Conservation (phyloP, 192 early-diverging fungal genomes). For the Mortierella hygrophila region DNA sequence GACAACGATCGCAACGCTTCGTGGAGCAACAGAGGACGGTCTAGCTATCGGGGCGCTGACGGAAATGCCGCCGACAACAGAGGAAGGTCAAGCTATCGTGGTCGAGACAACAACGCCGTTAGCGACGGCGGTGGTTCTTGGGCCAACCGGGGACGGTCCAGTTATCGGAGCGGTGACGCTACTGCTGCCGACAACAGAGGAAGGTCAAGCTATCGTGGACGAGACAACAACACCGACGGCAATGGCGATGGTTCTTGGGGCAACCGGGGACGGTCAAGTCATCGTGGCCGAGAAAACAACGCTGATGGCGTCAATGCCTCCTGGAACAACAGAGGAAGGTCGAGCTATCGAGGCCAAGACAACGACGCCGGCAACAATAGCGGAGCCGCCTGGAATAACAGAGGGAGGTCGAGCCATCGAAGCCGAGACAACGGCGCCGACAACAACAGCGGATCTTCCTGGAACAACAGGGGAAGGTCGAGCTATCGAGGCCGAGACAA, state of each 20-base stretch:
- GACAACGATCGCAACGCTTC: neutral
- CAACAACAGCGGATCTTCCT: neutral
- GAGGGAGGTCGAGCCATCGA: neutral
- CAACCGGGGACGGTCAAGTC: neutral
- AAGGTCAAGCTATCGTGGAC: neutral
- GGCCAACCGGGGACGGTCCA: neutral
- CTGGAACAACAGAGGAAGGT: too few species aligned
- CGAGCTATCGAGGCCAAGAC: neutral
- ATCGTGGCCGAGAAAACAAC: neutral
- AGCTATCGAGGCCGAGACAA: too few species aligned
- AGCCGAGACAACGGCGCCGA: neutral
- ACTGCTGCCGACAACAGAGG: neutral
- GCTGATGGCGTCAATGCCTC: too few species aligned
- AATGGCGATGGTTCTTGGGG: too few species aligned
- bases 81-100: neutral
- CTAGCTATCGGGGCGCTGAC: neutral
- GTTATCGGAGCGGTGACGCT: neutral
- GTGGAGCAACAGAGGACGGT: neutral
- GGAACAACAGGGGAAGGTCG: neutral
- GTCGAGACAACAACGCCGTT: neutral
- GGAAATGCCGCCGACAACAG: neutral
- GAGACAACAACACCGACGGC: neutral
- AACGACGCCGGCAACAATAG: neutral
- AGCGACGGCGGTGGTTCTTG: neutral
- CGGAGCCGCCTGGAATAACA: neutral